Base-by-base conservation (phyloP, 495 filamentous ascomycete genomes). In the Xylaria bambusicola region DNA sequence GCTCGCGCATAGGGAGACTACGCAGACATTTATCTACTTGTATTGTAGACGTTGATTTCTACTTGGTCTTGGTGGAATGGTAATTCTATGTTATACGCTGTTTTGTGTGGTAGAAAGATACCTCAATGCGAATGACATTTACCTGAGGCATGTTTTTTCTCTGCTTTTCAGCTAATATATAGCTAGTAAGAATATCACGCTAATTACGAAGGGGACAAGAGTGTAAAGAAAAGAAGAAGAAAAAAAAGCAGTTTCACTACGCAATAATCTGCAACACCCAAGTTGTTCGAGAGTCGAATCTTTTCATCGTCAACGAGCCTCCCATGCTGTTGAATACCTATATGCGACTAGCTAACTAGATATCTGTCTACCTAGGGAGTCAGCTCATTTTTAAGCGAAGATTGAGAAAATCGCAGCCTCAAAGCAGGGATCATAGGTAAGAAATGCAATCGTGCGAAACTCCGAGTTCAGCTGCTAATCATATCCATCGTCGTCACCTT, bases 121-220 rank as follows among this genome's bases (percentile, higher is more conserved):
- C 48, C 31, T 36, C 1, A 51, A 51, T 36, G 18, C 48, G 33
- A 23, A 51, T 51, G 31, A 51, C 21, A 18, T 51, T 24, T 51
- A 33, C 8, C 27, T 21, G 20, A 7, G 29, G 12, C 48, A 23
- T 51, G 12, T 9, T 10, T n/a, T 8, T 51, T 10, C 20, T 15
- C n/a, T 38, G 29, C 15, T 38, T 38, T 6, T 38, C 36, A 15
- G 3, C 5, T 3, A 38, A 38, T 7, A 6, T 31, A 18, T 20
- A 35, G 9, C 47, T 50, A 0, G 29, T 13, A 38, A 9, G 36
- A 38, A 13, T 38, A 10, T n/a, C n/a, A n/a, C n/a, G n/a, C n/a
- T n/a, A n/a, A n/a, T n/a, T n/a, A n/a, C n/a, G n/a, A n/a, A n/a
- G n/a, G n/a, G n/a, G n/a, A n/a, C n/a, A n/a, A n/a, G n/a, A n/a